A percentile compares a stretch with the other conserved stretches of the same genome.
Evolutionary conservation across 495 filamentous ascomycete genomes (phyloP).

Genomic region (Wilcoxina mikolae): DNA sequence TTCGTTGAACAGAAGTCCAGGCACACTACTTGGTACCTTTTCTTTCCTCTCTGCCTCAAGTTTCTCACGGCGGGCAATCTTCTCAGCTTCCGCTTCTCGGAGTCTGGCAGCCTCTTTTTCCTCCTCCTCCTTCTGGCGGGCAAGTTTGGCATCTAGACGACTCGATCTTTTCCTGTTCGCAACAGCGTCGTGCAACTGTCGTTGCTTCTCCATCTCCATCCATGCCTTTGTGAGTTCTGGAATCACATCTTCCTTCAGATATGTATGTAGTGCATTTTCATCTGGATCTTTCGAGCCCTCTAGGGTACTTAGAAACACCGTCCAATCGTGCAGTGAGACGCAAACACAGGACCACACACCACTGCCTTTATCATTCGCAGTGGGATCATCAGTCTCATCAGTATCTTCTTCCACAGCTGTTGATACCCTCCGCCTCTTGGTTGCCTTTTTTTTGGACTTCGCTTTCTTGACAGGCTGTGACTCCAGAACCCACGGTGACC

Average conservation of each 20-base stretch:
- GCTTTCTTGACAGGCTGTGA: slow-evolving; percentile 39
- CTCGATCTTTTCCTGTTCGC: slow-evolving; percentile 90
- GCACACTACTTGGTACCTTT: no score
- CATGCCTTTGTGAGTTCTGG: slow-evolving; percentile 77
- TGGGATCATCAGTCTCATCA: slow-evolving; percentile 31
- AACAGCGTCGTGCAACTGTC: slow-evolving; percentile 31
- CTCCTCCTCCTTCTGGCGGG: slow-evolving; percentile 61
- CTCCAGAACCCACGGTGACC: slow-evolving; percentile 39
- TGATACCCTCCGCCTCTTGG: slow-evolving; percentile 55
- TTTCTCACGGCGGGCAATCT: slow-evolving; percentile 8
- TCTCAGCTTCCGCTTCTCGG: slow-evolving; percentile 46
- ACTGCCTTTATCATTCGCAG: no score
- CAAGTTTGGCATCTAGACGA: slow-evolving; percentile 63
- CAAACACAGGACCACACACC: slow-evolving; percentile 88
- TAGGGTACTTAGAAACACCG: slow-evolving; percentile 53
- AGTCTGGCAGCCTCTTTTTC: slow-evolving; percentile 53
- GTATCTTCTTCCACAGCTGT: slow-evolving; percentile 41
- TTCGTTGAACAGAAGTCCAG: slow-evolving; percentile 42
- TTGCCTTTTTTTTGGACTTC: slow-evolving; percentile 63
- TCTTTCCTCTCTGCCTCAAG: slow-evolving; percentile 48
- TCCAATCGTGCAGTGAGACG: slow-evolving; percentile 61
- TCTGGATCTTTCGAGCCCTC: slow-evolving; percentile 61
- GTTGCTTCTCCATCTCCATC: slow-evolving; percentile 53
- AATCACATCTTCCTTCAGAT: slow-evolving; percentile 57
- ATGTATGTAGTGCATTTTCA: slow-evolving; percentile 58